Conservation (phyloP, 2,329 filamentous ascomycete genomes). For the Microcera coccophila region DNA sequence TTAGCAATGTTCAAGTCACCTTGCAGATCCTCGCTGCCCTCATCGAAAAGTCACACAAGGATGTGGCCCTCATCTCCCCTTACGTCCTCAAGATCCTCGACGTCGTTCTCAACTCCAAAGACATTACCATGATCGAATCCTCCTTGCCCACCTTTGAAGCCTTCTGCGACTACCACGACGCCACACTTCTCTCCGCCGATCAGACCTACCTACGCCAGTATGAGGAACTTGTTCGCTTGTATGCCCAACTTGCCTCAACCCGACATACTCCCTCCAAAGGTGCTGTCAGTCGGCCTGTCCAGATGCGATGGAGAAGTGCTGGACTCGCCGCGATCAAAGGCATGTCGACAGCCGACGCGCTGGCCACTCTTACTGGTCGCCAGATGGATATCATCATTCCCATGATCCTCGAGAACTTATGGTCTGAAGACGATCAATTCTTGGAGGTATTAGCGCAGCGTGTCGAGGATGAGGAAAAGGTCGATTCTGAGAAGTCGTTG, state of each 20-base stretch:
- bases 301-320: conserved; percentile 71
- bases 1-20: conserved; percentile 87
- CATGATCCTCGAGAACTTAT: conserved; percentile 81
- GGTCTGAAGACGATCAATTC: conserved; percentile 67
- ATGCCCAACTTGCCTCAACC: conserved; percentile 74
- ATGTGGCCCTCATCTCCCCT: conserved; percentile 81
- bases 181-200: conserved; percentile 78
- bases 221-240: conserved; percentile 73
- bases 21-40: conserved; percentile 87
- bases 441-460: conserved; percentile 65
- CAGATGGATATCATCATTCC: conserved; percentile 78
- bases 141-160: conserved; percentile 81
- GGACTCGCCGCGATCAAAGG: conserved; percentile 77
- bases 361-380: conserved; percentile 69
- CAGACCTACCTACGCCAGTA: conserved; percentile 79
- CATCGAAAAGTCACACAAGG: conserved; percentile 88
- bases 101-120: conserved; percentile 76
- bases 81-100: conserved; percentile 82
- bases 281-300: conserved; percentile 64
- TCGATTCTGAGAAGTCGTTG: conserved; percentile 59
- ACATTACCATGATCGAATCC: conserved; percentile 90
- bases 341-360: conserved; percentile 72
- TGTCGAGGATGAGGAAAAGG: conserved; percentile 63
- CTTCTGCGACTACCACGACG: conserved; percentile 86
- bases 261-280: conserved; percentile 49